Base-by-base conservation (phyloP, 352 stramenopile species). In the Globisporangium megalacanthum region DNA sequence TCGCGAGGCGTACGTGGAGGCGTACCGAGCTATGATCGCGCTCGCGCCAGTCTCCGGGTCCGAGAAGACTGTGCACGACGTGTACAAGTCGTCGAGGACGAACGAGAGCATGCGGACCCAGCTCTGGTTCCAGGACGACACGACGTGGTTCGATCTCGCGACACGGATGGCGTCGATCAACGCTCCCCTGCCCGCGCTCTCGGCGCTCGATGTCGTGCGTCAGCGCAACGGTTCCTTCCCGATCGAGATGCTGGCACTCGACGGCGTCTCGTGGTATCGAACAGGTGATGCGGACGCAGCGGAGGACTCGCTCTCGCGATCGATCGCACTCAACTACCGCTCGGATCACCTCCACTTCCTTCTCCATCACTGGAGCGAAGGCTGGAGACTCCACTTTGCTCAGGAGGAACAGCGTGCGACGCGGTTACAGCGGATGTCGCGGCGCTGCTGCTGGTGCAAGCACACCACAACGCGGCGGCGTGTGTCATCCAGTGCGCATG, bases 81-180 rank as follows among this genome's bases (percentile, higher is more conserved):
- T 86, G 10, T 86, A 83, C 61, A 80, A 71, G 19, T 86, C 73
- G 33, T 89, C 82, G 0, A 63, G 77, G n/a, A 85, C 85, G 47
- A 88, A 77, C 49, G n/a, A n/a, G n/a, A n/a, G n/a, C n/a, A n/a
- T n/a, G n/a, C n/a, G n/a, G n/a, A n/a, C n/a, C n/a, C n/a, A n/a
- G n/a, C n/a, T n/a, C n/a, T n/a, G n/a, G n/a, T n/a, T n/a, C n/a
- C n/a, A n/a, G n/a, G n/a, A n/a, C n/a, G n/a, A n/a, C n/a, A n/a
- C n/a, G n/a, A n/a, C n/a, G n/a, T n/a, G n/a, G n/a, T n/a, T n/a
- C n/a, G n/a, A n/a, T n/a, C n/a, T n/a, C n/a, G n/a, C n/a, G n/a
- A n/a, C n/a, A n/a, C n/a, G n/a, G n/a, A n/a, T 89, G 51, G 64
- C 58, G 10, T 59, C 61, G 29, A 47, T 72, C 29, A 88, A 88